Percentiles rank a stretch among this genome's conserved stretches.
phyloP scores from a whole-genome alignment of 495 filamentous ascomycete genomes.

The Xylaria sp. region DNA sequence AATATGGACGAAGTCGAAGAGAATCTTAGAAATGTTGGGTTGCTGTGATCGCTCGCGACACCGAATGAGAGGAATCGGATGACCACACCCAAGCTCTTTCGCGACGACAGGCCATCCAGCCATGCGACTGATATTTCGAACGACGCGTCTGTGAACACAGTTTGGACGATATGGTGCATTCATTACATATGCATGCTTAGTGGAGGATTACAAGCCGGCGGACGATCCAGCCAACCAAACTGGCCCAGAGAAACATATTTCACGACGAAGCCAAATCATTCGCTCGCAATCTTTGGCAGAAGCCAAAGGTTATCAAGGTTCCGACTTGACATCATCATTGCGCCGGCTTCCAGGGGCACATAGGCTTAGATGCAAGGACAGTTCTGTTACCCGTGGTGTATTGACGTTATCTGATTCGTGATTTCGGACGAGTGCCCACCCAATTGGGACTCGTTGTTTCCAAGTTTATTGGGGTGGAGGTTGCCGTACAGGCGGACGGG shows the following conservation, averaged over 20 bases:
- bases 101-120: neutral
- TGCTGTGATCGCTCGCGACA: conserved; percentile 43
- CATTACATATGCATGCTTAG: conserved; percentile 13
- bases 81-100: neutral
- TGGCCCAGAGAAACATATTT: conserved; percentile 1
- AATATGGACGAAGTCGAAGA: conserved; percentile 40
- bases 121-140: neutral
- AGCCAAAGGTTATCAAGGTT: neutral
- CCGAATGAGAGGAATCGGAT: neutral
- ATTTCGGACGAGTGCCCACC: conserved; percentile 18
- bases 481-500: neutral
- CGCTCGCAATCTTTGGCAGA: neutral
- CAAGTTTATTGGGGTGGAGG: neutral
- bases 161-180: neutral
- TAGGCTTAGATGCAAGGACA: conserved; percentile 13
- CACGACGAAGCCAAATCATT: conserved; percentile 8
- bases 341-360: neutral
- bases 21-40: conserved; percentile 48
- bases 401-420: conserved; percentile 53
- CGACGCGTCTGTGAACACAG: neutral
- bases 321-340: conserved; percentile 21
- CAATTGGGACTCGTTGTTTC: conserved; percentile 8
- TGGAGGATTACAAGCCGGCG: conserved; percentile 4
- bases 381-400: conserved; percentile 47
- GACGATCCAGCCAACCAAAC: conserved; percentile 20